These are phyloP conservation scores for Salisapilia sapeloensis DNA, from an alignment of 352 stramenopile genomes.

Conservation along the genomic window DNA sequence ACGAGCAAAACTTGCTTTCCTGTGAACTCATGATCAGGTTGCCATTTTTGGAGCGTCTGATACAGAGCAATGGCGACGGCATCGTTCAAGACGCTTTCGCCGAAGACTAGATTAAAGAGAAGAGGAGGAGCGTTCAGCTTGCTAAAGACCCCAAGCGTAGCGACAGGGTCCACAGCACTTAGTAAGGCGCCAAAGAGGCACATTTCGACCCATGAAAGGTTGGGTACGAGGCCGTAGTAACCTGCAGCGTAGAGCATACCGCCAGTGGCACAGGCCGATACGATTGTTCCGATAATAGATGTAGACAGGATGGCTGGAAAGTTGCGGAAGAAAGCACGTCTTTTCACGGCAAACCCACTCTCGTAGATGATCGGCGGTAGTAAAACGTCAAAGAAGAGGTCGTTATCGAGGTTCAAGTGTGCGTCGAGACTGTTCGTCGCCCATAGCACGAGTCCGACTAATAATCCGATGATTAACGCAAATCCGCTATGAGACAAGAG, in stretches of 20 bases:
- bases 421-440: conserved; percentile 40
- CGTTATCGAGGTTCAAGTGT: conserved; percentile 77
- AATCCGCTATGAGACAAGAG: conserved; percentile 77
- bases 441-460: conserved; percentile 52
- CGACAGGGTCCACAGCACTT: conserved; percentile 87
- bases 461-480: conserved; percentile 62
- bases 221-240: conserved; percentile 35
- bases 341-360: conserved; percentile 74
- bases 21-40: conserved; percentile 47
- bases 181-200: conserved; percentile 88
- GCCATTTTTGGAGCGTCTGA: conserved; percentile 83
- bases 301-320: conserved; percentile 78
- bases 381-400: conserved; percentile 77
- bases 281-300: conserved; percentile 57
- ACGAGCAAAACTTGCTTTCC: conserved; percentile 42
- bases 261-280: conserved; percentile 61
- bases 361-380: conserved; percentile 80
- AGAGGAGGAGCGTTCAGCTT: conserved; percentile 72
- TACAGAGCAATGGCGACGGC: conserved; percentile 89
- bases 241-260: conserved; percentile 50
- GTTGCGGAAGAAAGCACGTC: conserved; percentile 71
- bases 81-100: conserved; percentile 91
- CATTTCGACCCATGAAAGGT: conserved; percentile 79
- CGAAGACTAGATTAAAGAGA: conserved; percentile 92
- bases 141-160: conserved; percentile 86